Base-by-base conservation (phyloP, 1,284 basidiomycete species). In the Leccinum huronense region DNA sequence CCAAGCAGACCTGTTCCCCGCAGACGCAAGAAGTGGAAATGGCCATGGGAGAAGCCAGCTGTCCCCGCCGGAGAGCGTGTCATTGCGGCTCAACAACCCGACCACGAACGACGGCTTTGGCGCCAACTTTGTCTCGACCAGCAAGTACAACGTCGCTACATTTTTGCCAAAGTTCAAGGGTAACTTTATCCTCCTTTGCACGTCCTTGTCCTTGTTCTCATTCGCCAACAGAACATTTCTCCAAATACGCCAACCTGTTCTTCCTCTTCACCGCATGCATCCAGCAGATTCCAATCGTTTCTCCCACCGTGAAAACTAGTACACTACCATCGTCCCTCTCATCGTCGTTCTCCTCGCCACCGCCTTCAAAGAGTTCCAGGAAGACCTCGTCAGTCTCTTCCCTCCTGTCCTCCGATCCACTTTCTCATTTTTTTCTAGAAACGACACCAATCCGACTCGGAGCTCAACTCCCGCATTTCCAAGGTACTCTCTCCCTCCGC, bases 191-290 rank as follows among this genome's bases (percentile, higher is more conserved):
- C 34, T 11, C 6, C 7, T 38, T 45, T n/a, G 31, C 27, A 23
- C 16, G 48, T 54, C 11, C 48, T 13, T n/a, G 10, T 4, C 6
- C 3, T 6, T n/a, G 34, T 23, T 1, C 68, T 72, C 53, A 74
- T 58, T 9, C 34, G 56, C 3, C 70, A 69, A 67, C 80, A 90
- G 95, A 98, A 77, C 95, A 98, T 88, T 97, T 98, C 83, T 95
- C 93, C 67, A 97, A 97, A 85, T 98, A 98, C 75, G 97, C 97
- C 71, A 99, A 99, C 77, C 67, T 99, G 66, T 99, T 99, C 83
- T 99, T 99, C 86, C 83, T 99, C 66, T 99, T 99, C 82, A 99
- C 97, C 42, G 95, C 95, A 31, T 93, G 88, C 77, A 98, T 99
- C 62, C 97, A 99, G 77, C 97, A 99, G 80, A 96, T 99, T 69